Conservation (phyloP, 768 basidiomycete genomes). For the Auricularia auricula-judae region DNA sequence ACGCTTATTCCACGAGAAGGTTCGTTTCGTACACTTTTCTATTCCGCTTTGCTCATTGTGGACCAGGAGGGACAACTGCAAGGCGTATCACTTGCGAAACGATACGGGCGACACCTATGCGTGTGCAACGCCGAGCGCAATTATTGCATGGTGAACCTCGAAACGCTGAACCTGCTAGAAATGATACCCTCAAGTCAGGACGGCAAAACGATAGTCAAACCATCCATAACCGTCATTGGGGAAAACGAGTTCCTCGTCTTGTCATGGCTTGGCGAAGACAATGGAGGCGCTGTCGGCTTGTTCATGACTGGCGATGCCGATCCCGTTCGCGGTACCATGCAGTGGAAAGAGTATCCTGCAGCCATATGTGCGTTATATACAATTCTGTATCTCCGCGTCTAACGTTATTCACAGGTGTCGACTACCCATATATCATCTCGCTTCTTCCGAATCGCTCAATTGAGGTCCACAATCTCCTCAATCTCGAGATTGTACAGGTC, state of each 20-base stretch:
- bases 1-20: slow-evolving; percentile 50
- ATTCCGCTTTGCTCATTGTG: background rate
- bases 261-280: slow-evolving; percentile 60
- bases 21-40: slow-evolving; percentile 13
- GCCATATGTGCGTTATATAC: slow-evolving; percentile 49
- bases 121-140: slow-evolving; percentile 53
- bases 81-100: slow-evolving; percentile 33
- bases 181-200: slow-evolving; percentile 73
- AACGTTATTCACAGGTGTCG: slow-evolving; percentile 41
- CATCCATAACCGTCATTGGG: slow-evolving; percentile 63
- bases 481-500: slow-evolving; percentile 60
- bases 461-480: slow-evolving; percentile 71
- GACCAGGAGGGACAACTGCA: background rate
- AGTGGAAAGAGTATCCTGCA: slow-evolving; percentile 73
- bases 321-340: slow-evolving; percentile 79
- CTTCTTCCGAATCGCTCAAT: slow-evolving; percentile 71
- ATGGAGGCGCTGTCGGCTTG: slow-evolving; percentile 58
- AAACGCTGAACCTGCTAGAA: slow-evolving; percentile 54
- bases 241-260: slow-evolving; percentile 77
- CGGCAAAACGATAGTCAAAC: slow-evolving; percentile 35
- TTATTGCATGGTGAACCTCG: slow-evolving; percentile 75
- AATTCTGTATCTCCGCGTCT: slow-evolving; percentile 1
- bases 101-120: slow-evolving; percentile 54
- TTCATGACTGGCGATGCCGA: slow-evolving; percentile 81
- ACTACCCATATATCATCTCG: slow-evolving; percentile 71